A percentile compares a stretch with the other conserved stretches of the same genome.
These are phyloP conservation scores for Amphicarpaea edgeworthii DNA, from an alignment of 306 rosid genomes.

Conservation along the genomic window DNA sequence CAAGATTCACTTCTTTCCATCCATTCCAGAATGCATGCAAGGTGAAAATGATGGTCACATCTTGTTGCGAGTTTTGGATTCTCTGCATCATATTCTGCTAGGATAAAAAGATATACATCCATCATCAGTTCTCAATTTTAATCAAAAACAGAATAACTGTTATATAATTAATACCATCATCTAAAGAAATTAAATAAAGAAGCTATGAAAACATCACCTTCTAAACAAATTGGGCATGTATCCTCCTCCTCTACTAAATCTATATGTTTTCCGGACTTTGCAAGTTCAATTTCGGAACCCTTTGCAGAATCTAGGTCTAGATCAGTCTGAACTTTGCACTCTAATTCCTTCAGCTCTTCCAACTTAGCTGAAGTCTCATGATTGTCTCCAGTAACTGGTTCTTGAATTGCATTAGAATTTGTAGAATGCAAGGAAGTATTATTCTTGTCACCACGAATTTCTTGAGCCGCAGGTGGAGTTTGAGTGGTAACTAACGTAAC, in stretches of 20 bases:
- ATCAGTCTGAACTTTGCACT: slow-evolving; percentile 59
- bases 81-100: slow-evolving; percentile 79
- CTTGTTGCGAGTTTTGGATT: slow-evolving; percentile 78
- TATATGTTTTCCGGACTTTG: slow-evolving; percentile 62
- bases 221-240: slow-evolving; percentile 92
- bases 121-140: slow-evolving; percentile 33
- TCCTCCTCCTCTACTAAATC: slow-evolving; percentile 80
- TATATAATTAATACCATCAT: background rate
- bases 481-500: slow-evolving; percentile 57
- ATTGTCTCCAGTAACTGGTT: slow-evolving; percentile 53
- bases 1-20: slow-evolving; percentile 94
- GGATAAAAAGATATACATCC: slow-evolving; percentile 38
- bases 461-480: slow-evolving; percentile 66
- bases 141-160: slow-evolving; percentile 30
- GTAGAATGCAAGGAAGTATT: slow-evolving; percentile 56
- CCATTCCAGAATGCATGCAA: slow-evolving; percentile 98
- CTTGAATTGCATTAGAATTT: slow-evolving; percentile 70
- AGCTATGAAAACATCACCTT: slow-evolving; percentile 63
- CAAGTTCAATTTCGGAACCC: slow-evolving; percentile 73
- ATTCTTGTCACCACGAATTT: slow-evolving; percentile 60
- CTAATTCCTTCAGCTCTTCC: slow-evolving; percentile 67
- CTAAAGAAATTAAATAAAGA: background rate
- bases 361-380: slow-evolving; percentile 58
- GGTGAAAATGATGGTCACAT: slow-evolving; percentile 95
- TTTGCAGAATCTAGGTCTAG: slow-evolving; percentile 54